Evolutionary conservation across 768 basidiomycete species (phyloP).

Genomic region (Lyophyllum atratum): DNA sequence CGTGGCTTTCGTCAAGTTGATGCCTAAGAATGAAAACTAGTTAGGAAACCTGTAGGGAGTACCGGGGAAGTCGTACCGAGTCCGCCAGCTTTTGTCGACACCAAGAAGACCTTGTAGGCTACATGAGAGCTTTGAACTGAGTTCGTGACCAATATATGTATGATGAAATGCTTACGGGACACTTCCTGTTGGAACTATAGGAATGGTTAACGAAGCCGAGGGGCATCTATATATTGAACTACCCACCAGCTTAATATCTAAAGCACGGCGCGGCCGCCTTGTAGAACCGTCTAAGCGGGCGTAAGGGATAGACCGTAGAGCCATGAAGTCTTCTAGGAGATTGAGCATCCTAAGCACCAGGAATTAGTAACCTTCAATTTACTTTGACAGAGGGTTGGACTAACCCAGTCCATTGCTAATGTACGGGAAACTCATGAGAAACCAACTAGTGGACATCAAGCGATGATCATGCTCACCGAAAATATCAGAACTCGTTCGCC

Average conservation of each 20-base stretch:
- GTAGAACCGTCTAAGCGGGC: conserved; percentile 63
- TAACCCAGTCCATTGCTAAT: conserved; percentile 63
- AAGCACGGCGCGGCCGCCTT: conserved; percentile 50
- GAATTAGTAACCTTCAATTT: neutral
- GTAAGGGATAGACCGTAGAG: conserved; percentile 56
- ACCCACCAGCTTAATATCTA: conserved; percentile 59
- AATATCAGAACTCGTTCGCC: conserved; percentile 70
- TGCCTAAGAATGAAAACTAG: conserved; percentile 46
- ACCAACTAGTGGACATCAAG: neutral
- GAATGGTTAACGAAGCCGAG: neutral
- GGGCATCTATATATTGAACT: neutral
- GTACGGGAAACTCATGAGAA: conserved; percentile 2
- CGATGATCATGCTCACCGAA: conserved; percentile 41
- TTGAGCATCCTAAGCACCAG: conserved; percentile 60
- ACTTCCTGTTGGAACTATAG: conserved; percentile 57
- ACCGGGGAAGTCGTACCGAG: conserved; percentile 44
- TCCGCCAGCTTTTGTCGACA: conserved; percentile 74
- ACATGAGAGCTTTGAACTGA: neutral
- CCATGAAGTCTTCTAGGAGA: conserved; percentile 67
- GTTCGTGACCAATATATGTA: neutral
- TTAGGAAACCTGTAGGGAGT: conserved; percentile 23
- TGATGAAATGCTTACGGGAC: conserved; percentile 42
- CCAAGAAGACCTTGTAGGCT: conserved; percentile 69
- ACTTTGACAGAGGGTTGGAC: neutral
- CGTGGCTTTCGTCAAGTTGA: conserved; percentile 82